Conservation (phyloP, 208 protist species). For the Acanthamoeba culbertsoni region DNA sequence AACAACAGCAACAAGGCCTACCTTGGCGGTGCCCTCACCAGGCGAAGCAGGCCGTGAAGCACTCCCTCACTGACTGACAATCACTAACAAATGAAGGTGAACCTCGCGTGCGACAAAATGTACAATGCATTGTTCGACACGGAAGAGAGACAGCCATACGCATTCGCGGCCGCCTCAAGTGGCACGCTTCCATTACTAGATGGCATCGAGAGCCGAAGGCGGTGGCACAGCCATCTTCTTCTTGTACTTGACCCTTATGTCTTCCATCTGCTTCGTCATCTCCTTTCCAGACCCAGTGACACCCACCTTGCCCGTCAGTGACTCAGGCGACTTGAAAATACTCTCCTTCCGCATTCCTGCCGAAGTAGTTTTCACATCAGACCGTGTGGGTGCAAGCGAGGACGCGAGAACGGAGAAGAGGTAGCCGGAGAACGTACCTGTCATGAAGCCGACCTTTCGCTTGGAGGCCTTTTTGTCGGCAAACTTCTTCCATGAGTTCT, state of each 20-base stretch:
- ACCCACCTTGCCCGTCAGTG: slow-evolving; percentile 55
- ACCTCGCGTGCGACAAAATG: no score
- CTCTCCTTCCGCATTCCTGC: slow-evolving; percentile 63
- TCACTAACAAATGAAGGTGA: no score
- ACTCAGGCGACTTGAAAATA: slow-evolving; percentile 68
- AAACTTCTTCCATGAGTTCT: slow-evolving; percentile 54
- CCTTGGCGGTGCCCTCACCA: no score
- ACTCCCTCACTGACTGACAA: no score
- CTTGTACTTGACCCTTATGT: slow-evolving; percentile 44
- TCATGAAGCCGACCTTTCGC: slow-evolving; percentile 28
- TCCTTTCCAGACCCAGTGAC: slow-evolving; percentile 62
- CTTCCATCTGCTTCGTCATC: slow-evolving; percentile 28
- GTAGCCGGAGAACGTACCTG: background rate
- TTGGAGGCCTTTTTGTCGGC: slow-evolving; percentile 57
- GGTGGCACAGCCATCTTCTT: slow-evolving; percentile 11
- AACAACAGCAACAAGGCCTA: no score
- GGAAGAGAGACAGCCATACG: no score
- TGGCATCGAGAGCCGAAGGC: background rate
- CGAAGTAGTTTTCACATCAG: background rate
- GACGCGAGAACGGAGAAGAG: background rate
- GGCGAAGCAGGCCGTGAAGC: no score
- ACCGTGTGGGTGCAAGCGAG: background rate
- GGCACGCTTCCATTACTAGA: background rate
- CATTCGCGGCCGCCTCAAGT: background rate
- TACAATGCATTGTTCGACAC: no score